These are phyloP conservation scores for Sphaceloma murrayae DNA, from an alignment of 2,329 filamentous ascomycete genomes.

Conservation along the genomic window DNA sequence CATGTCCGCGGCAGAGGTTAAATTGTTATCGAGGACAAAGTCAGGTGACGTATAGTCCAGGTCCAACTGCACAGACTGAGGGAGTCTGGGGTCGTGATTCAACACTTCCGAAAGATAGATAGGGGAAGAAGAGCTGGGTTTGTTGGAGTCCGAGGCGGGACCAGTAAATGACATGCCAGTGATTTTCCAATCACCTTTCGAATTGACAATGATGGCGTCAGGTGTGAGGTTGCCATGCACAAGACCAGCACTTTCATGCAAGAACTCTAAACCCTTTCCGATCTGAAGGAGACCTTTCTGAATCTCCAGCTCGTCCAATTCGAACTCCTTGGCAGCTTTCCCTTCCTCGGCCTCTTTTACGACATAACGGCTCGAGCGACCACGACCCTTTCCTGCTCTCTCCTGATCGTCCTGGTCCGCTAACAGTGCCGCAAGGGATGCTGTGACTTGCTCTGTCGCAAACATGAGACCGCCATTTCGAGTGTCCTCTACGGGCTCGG, in stretches of 20 bases:
- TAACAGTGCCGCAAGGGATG: constrained; percentile 72
- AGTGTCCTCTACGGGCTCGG: constrained; percentile 92
- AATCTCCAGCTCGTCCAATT: constrained; percentile 94
- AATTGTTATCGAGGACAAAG: constrained; percentile 82
- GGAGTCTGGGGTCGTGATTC: constrained; percentile 75
- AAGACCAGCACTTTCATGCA: constrained; percentile 88
- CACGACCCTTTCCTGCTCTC: constrained; percentile 51
- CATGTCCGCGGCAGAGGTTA: constrained; percentile 78
- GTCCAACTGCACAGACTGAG: constrained; percentile 73
- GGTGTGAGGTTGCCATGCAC: constrained; percentile 93
- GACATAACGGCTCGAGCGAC: constrained; percentile 67
- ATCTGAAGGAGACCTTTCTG: constrained; percentile 92
- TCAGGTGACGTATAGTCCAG: constrained; percentile 92
- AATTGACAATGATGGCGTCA: constrained; percentile 86
- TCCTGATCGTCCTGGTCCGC: constrained; percentile 87
- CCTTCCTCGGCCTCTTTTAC: constrained; percentile 66
- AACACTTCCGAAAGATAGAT: constrained; percentile 76
- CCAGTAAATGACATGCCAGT: constrained; percentile 87
- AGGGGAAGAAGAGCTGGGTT: constrained; percentile 59
- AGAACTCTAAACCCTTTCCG: constrained; percentile 85
- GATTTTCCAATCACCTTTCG: constrained; percentile 98
- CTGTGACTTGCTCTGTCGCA: constrained; percentile 82
- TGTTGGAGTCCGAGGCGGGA: constrained; percentile 62
- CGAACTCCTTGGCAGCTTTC: constrained; percentile 63
- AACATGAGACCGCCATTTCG: constrained; percentile 88